Percentiles rank a stretch among this genome's conserved stretches.
These are phyloP conservation scores for Penicillium digitatum DNA, from an alignment of 2,329 filamentous ascomycete genomes.

Conservation along the genomic window DNA sequence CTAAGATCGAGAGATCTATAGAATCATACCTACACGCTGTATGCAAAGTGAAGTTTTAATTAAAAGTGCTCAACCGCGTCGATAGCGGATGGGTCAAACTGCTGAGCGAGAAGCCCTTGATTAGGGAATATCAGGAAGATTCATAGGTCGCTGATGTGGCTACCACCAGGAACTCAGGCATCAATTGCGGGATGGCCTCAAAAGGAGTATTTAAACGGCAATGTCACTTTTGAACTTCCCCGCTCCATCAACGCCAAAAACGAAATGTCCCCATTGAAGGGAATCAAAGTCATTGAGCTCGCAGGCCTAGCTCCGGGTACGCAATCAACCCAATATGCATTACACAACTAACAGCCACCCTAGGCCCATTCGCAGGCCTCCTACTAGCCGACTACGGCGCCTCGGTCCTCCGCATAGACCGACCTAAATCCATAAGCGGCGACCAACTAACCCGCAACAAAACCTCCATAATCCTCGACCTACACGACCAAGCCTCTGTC, in stretches of 20 bases:
- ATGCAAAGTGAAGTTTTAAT: too few species aligned
- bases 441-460: conserved; percentile 82
- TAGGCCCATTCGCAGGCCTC: conserved; percentile 83
- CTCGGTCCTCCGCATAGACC: conserved; percentile 81
- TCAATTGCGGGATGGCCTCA: too few species aligned
- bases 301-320: conserved; percentile 63
- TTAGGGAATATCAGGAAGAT: too few species aligned
- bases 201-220: too few species aligned
- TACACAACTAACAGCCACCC: conserved; percentile 5
- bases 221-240: neutral
- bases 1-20: too few species aligned
- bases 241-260: neutral
- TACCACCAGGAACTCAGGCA: too few species aligned
- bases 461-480: conserved; percentile 71
- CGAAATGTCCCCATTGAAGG: conserved; percentile 44
- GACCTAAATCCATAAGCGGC: conserved; percentile 49
- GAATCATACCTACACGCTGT: too few species aligned
- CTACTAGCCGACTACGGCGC: conserved; percentile 88
- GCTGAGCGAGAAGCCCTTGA: too few species aligned
- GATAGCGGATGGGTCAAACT: too few species aligned
- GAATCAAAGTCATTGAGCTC: conserved; percentile 62
- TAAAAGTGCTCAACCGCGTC: too few species aligned
- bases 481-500: conserved; percentile 64
- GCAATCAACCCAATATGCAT: conserved; percentile 1
- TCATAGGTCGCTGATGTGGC: too few species aligned